These are phyloP conservation scores for Fusarium sarcochroum DNA, from an alignment of 2,329 filamentous ascomycete species.

Conservation along the genomic window DNA sequence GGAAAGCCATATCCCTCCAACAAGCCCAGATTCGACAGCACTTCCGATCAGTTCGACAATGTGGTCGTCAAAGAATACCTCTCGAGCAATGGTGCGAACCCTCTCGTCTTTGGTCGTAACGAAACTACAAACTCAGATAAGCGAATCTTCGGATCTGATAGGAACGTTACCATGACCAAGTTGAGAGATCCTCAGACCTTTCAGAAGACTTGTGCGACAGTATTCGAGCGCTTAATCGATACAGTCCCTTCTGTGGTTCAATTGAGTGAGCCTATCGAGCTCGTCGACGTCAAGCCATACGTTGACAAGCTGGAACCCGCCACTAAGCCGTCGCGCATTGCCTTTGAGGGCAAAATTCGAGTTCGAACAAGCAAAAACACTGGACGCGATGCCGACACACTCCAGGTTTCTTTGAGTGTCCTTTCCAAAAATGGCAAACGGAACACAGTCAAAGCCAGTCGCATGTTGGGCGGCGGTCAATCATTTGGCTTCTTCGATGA, in stretches of 20 bases:
- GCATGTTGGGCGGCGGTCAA: conserved; percentile 11
- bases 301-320: conserved; percentile 8
- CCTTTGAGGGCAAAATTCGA: conserved; percentile 5
- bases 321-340: background rate
- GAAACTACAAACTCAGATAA: conserved; percentile 57
- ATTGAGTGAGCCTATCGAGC: conserved; percentile 4
- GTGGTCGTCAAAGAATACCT: conserved; percentile 60
- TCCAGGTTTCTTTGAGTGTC: background rate
- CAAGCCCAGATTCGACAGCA: conserved; percentile 49
- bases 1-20: conserved; percentile 3
- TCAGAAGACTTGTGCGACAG: conserved; percentile 6
- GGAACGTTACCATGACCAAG: conserved; percentile 57
- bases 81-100: conserved; percentile 56
- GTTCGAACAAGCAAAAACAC: conserved; percentile 8
- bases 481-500: conserved; percentile 14
- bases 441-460: background rate
- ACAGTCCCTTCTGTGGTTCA: conserved; percentile 4
- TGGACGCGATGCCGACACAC: conserved; percentile 2
- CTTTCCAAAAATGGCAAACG: background rate
- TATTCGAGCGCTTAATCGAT: conserved; percentile 11
- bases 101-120: conserved; percentile 57
- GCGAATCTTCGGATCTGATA: conserved; percentile 59
- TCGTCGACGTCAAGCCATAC: conserved; percentile 14
- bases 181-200: conserved; percentile 3
- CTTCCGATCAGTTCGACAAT: conserved; percentile 60